Evolutionary conservation across 139 green algal species (phyloP), one percentile per base, ranked within the genome.

Genomic region (Chlamydomonas sp.): DNA sequence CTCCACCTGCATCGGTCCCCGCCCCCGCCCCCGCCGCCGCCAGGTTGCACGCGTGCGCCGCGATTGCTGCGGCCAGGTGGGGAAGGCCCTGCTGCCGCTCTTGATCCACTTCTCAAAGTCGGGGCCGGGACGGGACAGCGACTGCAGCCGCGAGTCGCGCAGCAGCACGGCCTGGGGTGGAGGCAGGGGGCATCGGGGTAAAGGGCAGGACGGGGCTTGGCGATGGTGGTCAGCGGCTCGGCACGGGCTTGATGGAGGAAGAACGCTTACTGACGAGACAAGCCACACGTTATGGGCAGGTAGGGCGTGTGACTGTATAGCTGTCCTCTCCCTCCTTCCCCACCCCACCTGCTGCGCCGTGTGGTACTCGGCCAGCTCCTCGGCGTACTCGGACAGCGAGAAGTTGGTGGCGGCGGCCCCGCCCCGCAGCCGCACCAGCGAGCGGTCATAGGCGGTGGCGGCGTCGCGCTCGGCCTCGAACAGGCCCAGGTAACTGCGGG

Each of bases 401-500:
- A 62, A 98, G 93, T 99, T 99, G 84, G 97, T 99, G 20, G 96
- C 94, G 20, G 97, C 96, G 9, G 63, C 60, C 0, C 62, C 64
- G 20, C 97, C 97, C 14, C 92, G 89, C 59, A 98, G 90, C 8
- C 92, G 89, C 69, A 94, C 89, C 76, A 97, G 89, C 6, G 96
- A 91, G 16, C 89, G 86, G 90, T 98, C 95, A 89, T 98, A 98
- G 17, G 83, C 83, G 4, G 83, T 62, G 10, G 83, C 83, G 0
- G 94, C 94, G 68, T 93, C 92, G 8, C 82, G 68, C 63, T 96
- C 95, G 9, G 94, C 68, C 20, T 94, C 90, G 74, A 88, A 97
- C 0, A 98, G 92, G 73, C 96, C 96, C 73, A 98, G 91, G 91
- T 98, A 98, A 61, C 97, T 94, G 90, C 97, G 31, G 96, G 49